A percentile compares a stretch with the other conserved stretches of the same genome.
These are phyloP conservation scores for Gentiana straminea DNA, from an alignment of 257 asterid genomes.

Conservation along the genomic window DNA sequence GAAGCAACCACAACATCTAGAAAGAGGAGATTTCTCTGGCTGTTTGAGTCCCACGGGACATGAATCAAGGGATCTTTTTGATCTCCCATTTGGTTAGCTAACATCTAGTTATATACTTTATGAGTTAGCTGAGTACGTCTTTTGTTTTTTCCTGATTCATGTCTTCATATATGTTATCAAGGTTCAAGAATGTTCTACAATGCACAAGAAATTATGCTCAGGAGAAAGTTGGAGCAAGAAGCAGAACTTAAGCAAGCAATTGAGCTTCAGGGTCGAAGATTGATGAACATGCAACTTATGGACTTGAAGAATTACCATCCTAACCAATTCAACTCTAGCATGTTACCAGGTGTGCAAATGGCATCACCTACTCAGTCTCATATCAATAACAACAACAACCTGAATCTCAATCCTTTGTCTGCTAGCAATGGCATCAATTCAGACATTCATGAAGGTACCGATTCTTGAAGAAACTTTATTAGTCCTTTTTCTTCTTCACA, in stretches of 20 bases:
- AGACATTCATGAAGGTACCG: conserved; percentile 49
- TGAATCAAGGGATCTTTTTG: conserved; percentile 62
- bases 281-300: conserved; percentile 66
- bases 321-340: conserved; percentile 31
- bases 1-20: conserved; percentile 64
- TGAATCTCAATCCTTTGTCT: conserved; percentile 12
- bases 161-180: conserved; percentile 3
- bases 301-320: conserved; percentile 49
- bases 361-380: conserved; percentile 43
- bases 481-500: conserved; percentile 1
- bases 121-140: not conserved
- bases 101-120: not conserved
- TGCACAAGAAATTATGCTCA: conserved; percentile 56
- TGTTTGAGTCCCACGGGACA: conserved; percentile 60
- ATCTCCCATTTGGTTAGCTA: conserved; percentile 59
- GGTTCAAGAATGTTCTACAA: conserved; percentile 66
- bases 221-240: conserved; percentile 72
- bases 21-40: conserved; percentile 50
- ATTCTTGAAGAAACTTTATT: not conserved
- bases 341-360: conserved; percentile 25
- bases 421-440: conserved; percentile 16
- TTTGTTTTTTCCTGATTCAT: not conserved
- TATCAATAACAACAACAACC: conserved; percentile 21
- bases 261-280: conserved; percentile 68
- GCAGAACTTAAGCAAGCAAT: conserved; percentile 70